Evolutionary conservation across 1,139 yeast genomes (phyloP).

Genomic region (Martiniozyma asiatica): DNA sequence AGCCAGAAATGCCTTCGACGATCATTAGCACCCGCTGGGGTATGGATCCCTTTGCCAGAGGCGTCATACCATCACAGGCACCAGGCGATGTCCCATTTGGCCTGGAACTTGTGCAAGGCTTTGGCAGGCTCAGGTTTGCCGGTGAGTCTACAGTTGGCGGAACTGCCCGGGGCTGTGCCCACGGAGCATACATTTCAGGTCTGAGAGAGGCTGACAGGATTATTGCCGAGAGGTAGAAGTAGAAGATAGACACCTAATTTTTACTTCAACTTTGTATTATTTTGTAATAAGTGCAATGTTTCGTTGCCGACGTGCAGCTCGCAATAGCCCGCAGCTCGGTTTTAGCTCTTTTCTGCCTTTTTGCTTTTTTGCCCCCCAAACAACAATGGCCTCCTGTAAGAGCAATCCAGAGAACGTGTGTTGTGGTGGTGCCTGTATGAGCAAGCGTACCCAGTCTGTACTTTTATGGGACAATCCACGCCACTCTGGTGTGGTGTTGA

Average conservation of each 20-base stretch:
- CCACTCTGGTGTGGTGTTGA: constrained; percentile 68
- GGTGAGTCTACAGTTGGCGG: constrained; percentile 48
- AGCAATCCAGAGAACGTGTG: constrained; percentile 9
- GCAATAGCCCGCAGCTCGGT: no score
- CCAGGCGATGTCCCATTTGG: constrained; percentile 26
- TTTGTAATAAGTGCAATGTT: no score
- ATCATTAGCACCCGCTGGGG: constrained; percentile 46
- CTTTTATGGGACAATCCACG: constrained; percentile 80
- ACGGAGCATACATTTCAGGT: constrained; percentile 45
- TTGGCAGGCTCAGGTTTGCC: constrained; percentile 38
- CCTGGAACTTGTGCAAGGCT: constrained; percentile 27
- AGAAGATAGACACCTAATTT: no score
- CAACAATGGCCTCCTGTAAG: neutral
- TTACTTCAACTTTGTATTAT: no score
- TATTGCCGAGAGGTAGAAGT: neutral
- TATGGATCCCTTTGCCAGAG: constrained; percentile 35
- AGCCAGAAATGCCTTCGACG: no score
- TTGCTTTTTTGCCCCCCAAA: no score
- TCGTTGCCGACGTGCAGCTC: no score
- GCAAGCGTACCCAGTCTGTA: constrained; percentile 23
- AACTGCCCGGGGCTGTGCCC: constrained; percentile 44
- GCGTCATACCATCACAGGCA: constrained; percentile 35
- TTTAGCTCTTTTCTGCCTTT: no score
- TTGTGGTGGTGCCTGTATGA: constrained; percentile 20
- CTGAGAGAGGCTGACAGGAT: constrained; percentile 36